phyloP scores from a whole-genome alignment of 257 asterid species.

The Plantago major region DNA sequence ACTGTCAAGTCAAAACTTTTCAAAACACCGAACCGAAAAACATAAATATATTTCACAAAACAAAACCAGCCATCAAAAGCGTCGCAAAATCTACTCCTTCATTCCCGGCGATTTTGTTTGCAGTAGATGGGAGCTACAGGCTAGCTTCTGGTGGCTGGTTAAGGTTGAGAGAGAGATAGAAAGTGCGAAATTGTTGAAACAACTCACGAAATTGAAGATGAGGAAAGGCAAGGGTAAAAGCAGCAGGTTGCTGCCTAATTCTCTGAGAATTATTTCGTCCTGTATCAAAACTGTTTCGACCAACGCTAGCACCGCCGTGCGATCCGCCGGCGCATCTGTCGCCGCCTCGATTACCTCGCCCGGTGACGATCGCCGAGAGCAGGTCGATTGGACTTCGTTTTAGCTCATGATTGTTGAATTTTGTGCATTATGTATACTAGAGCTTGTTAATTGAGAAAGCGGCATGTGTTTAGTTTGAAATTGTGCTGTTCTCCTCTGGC shows the following conservation, averaged over 20 bases:
- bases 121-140: no score
- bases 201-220: background rate
- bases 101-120: no score
- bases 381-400: constrained; percentile 17
- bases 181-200: no score
- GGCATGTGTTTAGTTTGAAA: no score
- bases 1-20: no score
- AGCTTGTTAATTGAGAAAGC: no score
- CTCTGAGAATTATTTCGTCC: constrained; percentile 36
- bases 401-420: background rate
- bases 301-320: constrained; percentile 39
- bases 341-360: constrained; percentile 28
- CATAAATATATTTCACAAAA: background rate
- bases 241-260: constrained; percentile 33
- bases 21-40: no score
- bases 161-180: constrained; percentile 5
- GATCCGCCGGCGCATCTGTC: constrained; percentile 34
- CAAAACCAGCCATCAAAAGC: background rate
- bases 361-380: constrained; percentile 31
- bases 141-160: constrained; percentile 13
- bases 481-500: no score
- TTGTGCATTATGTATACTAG: background rate
- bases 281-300: constrained; percentile 39
- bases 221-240: constrained; percentile 33
- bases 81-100: background rate